Conservation (phyloP, 495 filamentous ascomycete genomes). For the Talaromyces ruber region DNA sequence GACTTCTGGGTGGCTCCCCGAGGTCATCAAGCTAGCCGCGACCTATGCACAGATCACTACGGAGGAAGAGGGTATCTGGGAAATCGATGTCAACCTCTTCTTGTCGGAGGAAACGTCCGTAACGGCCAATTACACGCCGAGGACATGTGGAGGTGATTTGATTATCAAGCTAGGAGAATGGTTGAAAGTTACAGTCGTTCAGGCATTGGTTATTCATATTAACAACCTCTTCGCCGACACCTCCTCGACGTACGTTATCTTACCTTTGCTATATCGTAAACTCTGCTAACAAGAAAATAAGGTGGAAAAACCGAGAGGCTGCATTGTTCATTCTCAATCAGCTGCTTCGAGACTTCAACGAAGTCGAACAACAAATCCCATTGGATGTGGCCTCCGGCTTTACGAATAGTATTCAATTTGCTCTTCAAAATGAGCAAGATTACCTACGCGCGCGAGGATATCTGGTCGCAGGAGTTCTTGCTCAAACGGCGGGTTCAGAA, state of each 20-base stretch:
- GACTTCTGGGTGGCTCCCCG: slow-evolving; percentile 58
- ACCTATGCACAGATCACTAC: slow-evolving; percentile 85
- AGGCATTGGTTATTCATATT: slow-evolving; percentile 65
- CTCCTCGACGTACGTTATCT: slow-evolving; percentile 41
- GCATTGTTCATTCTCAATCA: slow-evolving; percentile 74
- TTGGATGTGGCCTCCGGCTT: slow-evolving; percentile 60
- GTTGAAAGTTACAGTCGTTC: slow-evolving; percentile 59
- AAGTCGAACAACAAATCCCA: slow-evolving; percentile 58
- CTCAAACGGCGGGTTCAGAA: slow-evolving; percentile 44
- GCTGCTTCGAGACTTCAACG: slow-evolving; percentile 70
- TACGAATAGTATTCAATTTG: slow-evolving; percentile 67
- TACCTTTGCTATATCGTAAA: neutral
- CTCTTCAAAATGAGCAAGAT: slow-evolving; percentile 56
- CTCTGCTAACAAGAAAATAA: slow-evolving; percentile 2
- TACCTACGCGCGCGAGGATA: slow-evolving; percentile 80
- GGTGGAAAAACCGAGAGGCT: slow-evolving; percentile 66
- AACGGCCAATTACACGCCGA: slow-evolving; percentile 91
- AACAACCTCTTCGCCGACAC: slow-evolving; percentile 54
- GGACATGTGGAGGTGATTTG: slow-evolving; percentile 84
- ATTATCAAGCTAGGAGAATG: slow-evolving; percentile 91
- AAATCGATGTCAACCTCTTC: slow-evolving; percentile 91
- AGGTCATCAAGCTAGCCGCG: slow-evolving; percentile 73
- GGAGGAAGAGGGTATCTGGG: slow-evolving; percentile 92
- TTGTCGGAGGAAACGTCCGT: slow-evolving; percentile 90
- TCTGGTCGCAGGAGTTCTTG: slow-evolving; percentile 69